These are phyloP conservation scores for Talaromyces amestolkiae DNA, from an alignment of 2,329 filamentous ascomycete genomes.

Conservation along the genomic window DNA sequence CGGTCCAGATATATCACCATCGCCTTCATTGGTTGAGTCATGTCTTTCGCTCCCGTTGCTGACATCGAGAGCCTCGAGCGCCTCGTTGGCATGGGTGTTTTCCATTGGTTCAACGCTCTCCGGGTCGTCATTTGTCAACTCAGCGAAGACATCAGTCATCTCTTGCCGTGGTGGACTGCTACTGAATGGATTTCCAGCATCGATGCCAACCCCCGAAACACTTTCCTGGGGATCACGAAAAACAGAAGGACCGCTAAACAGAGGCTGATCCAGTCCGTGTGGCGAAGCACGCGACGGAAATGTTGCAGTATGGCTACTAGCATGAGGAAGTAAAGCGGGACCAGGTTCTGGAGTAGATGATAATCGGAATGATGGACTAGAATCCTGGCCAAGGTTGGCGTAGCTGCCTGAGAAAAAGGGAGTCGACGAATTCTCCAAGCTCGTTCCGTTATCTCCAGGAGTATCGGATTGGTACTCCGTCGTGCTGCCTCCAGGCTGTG, in stretches of 20 bases:
- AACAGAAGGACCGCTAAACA: slow-evolving; percentile 42
- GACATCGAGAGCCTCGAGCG: slow-evolving; percentile 44
- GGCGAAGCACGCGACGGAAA: slow-evolving; percentile 42
- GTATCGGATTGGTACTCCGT: slow-evolving; percentile 23
- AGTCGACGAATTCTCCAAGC: slow-evolving; percentile 27
- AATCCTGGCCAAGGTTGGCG: slow-evolving; percentile 36
- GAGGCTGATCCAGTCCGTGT: slow-evolving; percentile 36
- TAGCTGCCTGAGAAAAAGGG: slow-evolving; percentile 42
- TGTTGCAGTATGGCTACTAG: slow-evolving; percentile 34
- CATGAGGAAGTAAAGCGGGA: slow-evolving; percentile 39
- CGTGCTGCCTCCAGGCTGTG: slow-evolving; percentile 25
- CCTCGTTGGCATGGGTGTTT: slow-evolving; percentile 49
- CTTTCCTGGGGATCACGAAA: slow-evolving; percentile 37
- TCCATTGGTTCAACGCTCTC: slow-evolving; percentile 40
- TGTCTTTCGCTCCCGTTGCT: slow-evolving; percentile 37
- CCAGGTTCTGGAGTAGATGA: slow-evolving; percentile 31
- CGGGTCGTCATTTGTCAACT: slow-evolving; percentile 46
- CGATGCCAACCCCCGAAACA: slow-evolving; percentile 32
- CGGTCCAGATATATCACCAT: slow-evolving; percentile 21
- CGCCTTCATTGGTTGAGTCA: slow-evolving; percentile 28
- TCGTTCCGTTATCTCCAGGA: slow-evolving; percentile 8
- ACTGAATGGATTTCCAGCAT: slow-evolving; percentile 33
- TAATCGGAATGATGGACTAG: slow-evolving; percentile 36
- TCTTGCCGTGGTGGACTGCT: slow-evolving; percentile 41
- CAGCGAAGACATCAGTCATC: slow-evolving; percentile 47